phyloP scores from a whole-genome alignment of 2,329 filamentous ascomycete species.

The Cordyceps javanica region DNA sequence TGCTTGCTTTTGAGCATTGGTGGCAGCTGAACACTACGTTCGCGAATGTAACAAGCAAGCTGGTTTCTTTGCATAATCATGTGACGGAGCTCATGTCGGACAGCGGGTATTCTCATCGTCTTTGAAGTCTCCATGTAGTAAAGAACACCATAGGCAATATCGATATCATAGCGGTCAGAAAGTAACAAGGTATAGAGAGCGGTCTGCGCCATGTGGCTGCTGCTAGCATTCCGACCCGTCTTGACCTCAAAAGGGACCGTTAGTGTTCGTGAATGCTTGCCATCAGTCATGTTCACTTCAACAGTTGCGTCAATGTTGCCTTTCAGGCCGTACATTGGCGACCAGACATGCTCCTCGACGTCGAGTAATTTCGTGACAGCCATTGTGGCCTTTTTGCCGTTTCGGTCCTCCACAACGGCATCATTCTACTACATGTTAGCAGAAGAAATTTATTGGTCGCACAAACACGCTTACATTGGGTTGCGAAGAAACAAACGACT shows the following conservation, averaged over 20 bases:
- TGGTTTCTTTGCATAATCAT: conserved; percentile 97
- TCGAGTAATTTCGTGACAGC: conserved; percentile 91
- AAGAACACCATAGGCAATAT: conserved; percentile 82
- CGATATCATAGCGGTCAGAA: conserved; percentile 90
- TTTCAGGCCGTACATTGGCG: conserved; percentile 93
- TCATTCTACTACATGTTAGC: conserved; percentile 44
- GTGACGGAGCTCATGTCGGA: conserved; percentile 83
- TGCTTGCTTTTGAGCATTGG: conserved; percentile 79
- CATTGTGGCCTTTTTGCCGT: conserved; percentile 70
- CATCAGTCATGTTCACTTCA: conserved; percentile 74
- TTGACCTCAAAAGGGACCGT: conserved; percentile 95
- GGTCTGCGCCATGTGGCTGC: conserved; percentile 85
- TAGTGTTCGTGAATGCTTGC: conserved; percentile 58
- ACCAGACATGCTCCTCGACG: conserved; percentile 98
- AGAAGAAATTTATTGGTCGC: neutral
- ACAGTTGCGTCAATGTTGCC: conserved; percentile 97
- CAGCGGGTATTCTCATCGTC: conserved; percentile 75
- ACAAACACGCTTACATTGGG: conserved; percentile 51
- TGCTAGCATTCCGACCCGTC: conserved; percentile 78
- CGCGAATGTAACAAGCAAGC: conserved; percentile 76
- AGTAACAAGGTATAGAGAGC: conserved; percentile 88
- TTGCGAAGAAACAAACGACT: conserved; percentile 65
- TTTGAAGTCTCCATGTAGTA: conserved; percentile 94
- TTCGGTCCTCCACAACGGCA: conserved; percentile 72
- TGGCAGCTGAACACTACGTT: conserved; percentile 72